phyloP scores from a whole-genome alignment of 1,139 yeast genomes.

The Suhomyces atakaporum region DNA sequence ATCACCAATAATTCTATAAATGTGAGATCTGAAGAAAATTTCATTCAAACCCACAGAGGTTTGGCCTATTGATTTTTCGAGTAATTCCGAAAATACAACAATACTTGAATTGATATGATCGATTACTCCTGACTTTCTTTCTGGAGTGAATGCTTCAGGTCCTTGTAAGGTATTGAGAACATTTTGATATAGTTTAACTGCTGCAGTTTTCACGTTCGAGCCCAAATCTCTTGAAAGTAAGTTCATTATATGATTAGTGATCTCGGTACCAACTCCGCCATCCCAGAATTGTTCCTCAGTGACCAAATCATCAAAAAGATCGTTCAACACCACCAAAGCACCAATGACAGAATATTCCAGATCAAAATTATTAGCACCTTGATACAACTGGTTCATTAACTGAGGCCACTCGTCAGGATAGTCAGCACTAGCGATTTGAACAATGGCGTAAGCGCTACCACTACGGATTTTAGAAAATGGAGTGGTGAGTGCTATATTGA shows the following conservation, averaged over 20 bases:
- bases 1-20: slow-evolving; percentile 32
- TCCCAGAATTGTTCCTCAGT: slow-evolving; percentile 86
- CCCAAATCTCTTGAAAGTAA: slow-evolving; percentile 37
- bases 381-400: slow-evolving; percentile 53
- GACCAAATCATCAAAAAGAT: slow-evolving; percentile 80
- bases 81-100: slow-evolving; percentile 19
- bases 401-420: slow-evolving; percentile 97
- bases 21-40: slow-evolving; percentile 25
- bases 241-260: slow-evolving; percentile 49
- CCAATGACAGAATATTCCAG: slow-evolving; percentile 51
- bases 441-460: slow-evolving; percentile 72
- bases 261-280: slow-evolving; percentile 60
- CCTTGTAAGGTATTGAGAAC: slow-evolving; percentile 55
- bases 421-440: slow-evolving; percentile 85
- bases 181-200: slow-evolving; percentile 54
- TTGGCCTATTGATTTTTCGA: slow-evolving; percentile 8
- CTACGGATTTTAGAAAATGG: slow-evolving; percentile 63
- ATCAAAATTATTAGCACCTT: slow-evolving; percentile 34
- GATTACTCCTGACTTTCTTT: slow-evolving; percentile 34
- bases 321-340: slow-evolving; percentile 70
- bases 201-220: slow-evolving; percentile 47
- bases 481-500: slow-evolving; percentile 54
- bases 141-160: slow-evolving; percentile 48
- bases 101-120: slow-evolving; percentile 28
- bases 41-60: slow-evolving; percentile 15